These are phyloP conservation scores for Stenocarpella maydis DNA, from an alignment of 2,329 filamentous ascomycete species.

Conservation along the genomic window DNA sequence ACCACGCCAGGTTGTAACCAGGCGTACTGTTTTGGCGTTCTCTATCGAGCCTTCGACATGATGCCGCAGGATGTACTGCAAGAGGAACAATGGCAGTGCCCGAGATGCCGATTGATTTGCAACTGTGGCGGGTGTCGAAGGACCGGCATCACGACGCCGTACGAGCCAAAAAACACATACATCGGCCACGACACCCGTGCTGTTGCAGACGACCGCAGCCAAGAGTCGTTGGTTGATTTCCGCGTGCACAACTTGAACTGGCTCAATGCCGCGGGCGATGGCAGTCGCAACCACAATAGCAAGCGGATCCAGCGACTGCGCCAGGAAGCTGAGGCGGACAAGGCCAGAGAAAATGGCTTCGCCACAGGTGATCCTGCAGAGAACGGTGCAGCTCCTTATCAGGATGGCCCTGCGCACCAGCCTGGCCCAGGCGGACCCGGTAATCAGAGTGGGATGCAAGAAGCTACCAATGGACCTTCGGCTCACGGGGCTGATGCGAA, in stretches of 20 bases:
- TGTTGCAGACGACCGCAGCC: slow-evolving; percentile 88
- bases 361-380: slow-evolving; percentile 38
- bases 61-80: slow-evolving; percentile 86
- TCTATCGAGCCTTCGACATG: slow-evolving; percentile 91
- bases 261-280: slow-evolving; percentile 70
- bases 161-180: slow-evolving; percentile 85
- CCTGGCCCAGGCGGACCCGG: slow-evolving; percentile 42
- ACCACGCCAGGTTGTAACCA: slow-evolving; percentile 72
- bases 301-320: slow-evolving; percentile 65
- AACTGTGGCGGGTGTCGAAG: slow-evolving; percentile 84
- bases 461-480: slow-evolving; percentile 31
- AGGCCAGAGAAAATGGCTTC: slow-evolving; percentile 55
- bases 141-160: slow-evolving; percentile 72
- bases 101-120: slow-evolving; percentile 85
- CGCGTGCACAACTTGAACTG: slow-evolving; percentile 86
- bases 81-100: slow-evolving; percentile 85
- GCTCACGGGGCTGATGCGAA: background rate
- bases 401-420: slow-evolving; percentile 42
- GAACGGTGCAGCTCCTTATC: slow-evolving; percentile 41
- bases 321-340: slow-evolving; percentile 64
- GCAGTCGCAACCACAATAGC: slow-evolving; percentile 64
- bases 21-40: slow-evolving; percentile 89
- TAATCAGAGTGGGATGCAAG: slow-evolving; percentile 47
- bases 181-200: slow-evolving; percentile 91
- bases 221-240: slow-evolving; percentile 92